Evolutionary conservation across 768 basidiomycete genomes (phyloP), one percentile per base, ranked within the genome.

Genomic region (Lactarius hengduanensis): DNA sequence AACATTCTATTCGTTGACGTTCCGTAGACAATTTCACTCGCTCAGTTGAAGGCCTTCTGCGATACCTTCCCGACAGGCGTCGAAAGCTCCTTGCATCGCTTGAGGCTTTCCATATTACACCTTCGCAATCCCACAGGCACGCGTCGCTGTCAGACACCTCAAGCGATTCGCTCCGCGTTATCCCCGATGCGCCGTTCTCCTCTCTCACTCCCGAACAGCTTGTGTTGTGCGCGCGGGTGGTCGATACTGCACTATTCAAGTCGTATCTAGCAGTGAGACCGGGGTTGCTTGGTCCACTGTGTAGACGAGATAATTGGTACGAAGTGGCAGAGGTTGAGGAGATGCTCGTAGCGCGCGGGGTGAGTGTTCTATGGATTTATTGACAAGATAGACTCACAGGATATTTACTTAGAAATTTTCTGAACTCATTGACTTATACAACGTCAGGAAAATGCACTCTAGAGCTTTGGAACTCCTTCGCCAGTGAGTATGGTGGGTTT

Each of bases 211-310:
- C 95, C 3, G 92, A 92, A 66, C 90, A 97, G 69, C 81, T 98
- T 7, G 80, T 96, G 43, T 84, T 92, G 22, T 92, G 90, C 63
- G 94, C 95, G 0, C 96, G 98, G 77, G 87, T 98, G 40, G 91
- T 98, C 30, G 94, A 98, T 72, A 98, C 97, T 1, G 96, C 92
- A 10, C 78, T 98, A 69, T 95, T 98, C 77, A 96, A 97, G 77
- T 88, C 90, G 3, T 97, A 96, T 75, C 78, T 98, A 26, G 82
- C 92, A 26, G 88, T 90, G 50, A 81, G 90, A 54, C 94, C 96
- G 0, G 84, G 82, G 15, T 78, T 99, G 64, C 78, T 98, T 11
- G 94, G 92, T 0, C 86, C 92, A 36, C 76, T 98, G 59, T 98
- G 96, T 76, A 84, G 96, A 53, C 80, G 96, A 30, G 85, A 92